Conservation (phyloP, 768 basidiomycete genomes). For the Phanerochaete carnosa region DNA sequence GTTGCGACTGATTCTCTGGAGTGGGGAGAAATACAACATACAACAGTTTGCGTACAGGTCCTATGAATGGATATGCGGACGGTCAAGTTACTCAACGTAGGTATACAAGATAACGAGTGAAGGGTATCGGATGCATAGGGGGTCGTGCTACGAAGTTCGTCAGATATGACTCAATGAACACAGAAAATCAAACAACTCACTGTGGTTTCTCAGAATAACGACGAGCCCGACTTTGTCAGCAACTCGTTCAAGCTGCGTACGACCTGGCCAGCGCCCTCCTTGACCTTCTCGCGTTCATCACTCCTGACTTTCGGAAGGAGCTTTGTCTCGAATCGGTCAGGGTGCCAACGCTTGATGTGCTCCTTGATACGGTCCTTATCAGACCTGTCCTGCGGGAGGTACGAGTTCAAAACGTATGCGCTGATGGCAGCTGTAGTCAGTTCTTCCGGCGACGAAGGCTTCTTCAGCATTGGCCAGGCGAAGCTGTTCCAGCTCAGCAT, state of each 20-base stretch:
- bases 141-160: not conserved
- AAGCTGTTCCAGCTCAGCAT: conserved; percentile 62
- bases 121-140: not conserved
- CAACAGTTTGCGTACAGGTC: not conserved
- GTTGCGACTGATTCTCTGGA: not conserved
- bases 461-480: conserved; percentile 71
- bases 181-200: not conserved
- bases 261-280: conserved; percentile 70
- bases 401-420: conserved; percentile 58
- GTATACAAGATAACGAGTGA: conserved; percentile 2
- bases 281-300: conserved; percentile 61
- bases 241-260: conserved; percentile 71
- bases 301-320: conserved; percentile 60
- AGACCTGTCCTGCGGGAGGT: conserved; percentile 52
- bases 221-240: conserved; percentile 32
- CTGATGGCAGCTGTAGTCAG: conserved; percentile 53
- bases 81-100: not conserved
- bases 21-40: conserved; percentile 34
- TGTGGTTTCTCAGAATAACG: not conserved
- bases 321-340: conserved; percentile 77
- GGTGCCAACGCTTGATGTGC: conserved; percentile 75
- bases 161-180: not conserved
- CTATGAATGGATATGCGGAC: not conserved
- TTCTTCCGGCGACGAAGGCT: conserved; percentile 55
- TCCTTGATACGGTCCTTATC: conserved; percentile 75